Conservation (phyloP, 176 grass and related monocot genomes). For the Bonia amplexicaulis region DNA sequence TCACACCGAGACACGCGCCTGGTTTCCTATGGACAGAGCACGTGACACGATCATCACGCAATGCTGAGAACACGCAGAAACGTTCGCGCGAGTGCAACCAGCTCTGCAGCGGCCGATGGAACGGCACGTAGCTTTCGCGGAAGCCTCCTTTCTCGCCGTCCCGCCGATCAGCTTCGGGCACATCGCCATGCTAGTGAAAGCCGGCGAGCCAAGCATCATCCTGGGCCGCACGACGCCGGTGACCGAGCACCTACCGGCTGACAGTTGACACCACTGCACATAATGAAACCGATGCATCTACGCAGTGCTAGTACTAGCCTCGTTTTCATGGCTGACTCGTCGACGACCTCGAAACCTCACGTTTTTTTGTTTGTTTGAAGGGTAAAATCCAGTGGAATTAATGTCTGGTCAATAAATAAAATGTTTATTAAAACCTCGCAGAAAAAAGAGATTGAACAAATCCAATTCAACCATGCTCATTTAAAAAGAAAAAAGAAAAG, state of each 20-base stretch:
- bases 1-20: not conserved
- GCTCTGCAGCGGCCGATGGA: slow-evolving; percentile 9
- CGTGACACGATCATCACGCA: slow-evolving; percentile 20
- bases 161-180: not conserved
- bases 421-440: not conserved
- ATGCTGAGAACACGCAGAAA: slow-evolving; percentile 23
- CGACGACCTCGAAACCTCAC: not conserved
- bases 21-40: not conserved
- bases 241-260: slow-evolving; percentile 19
- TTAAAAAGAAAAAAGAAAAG: not conserved
- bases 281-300: not conserved
- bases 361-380: not conserved
- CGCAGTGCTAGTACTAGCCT: not conserved
- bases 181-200: not conserved
- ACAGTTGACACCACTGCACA: not conserved
- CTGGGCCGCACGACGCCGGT: not conserved
- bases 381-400: not conserved
- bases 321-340: not conserved
- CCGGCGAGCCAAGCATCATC: not conserved
- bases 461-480: not conserved
- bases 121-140: slow-evolving; percentile 31
- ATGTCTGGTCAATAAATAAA: not conserved
- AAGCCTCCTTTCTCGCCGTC: slow-evolving; percentile 18
- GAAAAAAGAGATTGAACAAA: not conserved
- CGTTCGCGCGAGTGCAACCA: not conserved